Percentiles rank a stretch among this genome's conserved stretches.
Conservation (phyloP, 1,284 basidiomycete genomes). For the Malassezia globosa region DNA sequence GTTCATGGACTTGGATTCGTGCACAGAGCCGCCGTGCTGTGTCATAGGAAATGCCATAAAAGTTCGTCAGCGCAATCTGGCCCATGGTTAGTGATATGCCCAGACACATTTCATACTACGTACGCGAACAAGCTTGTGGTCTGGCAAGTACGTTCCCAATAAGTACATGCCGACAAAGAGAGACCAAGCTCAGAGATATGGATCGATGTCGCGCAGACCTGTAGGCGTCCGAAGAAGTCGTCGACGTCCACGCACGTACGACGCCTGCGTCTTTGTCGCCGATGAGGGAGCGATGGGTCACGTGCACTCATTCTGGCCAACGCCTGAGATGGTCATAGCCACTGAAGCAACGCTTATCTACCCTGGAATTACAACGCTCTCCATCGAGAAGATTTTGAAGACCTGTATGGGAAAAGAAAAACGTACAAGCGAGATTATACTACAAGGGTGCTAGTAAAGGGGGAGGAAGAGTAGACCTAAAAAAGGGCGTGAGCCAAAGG, state of each 20-base stretch:
- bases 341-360: too few species aligned
- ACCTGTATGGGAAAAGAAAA: not conserved
- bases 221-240: not conserved
- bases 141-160: constrained; percentile 41
- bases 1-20: constrained; percentile 68
- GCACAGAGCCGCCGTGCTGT: constrained; percentile 71
- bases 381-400: too few species aligned
- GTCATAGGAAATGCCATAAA: constrained; percentile 68
- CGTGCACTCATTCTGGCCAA: too few species aligned
- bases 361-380: too few species aligned
- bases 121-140: constrained; percentile 45
- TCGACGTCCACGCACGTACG: too few species aligned
- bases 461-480: too few species aligned
- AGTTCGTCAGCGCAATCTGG: constrained; percentile 69
- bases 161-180: constrained; percentile 45
- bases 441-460: not conserved
- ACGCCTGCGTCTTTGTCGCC: too few species aligned
- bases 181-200: too few species aligned
- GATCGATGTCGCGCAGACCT: too few species aligned
- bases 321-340: too few species aligned
- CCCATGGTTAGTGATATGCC: not conserved
- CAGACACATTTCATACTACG: constrained; percentile 14
- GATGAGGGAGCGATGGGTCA: too few species aligned
- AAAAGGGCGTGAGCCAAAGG: too few species aligned
- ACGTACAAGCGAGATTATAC: not conserved